phyloP scores from a whole-genome alignment of 306 rosid species.

The Citrullus amarus region DNA sequence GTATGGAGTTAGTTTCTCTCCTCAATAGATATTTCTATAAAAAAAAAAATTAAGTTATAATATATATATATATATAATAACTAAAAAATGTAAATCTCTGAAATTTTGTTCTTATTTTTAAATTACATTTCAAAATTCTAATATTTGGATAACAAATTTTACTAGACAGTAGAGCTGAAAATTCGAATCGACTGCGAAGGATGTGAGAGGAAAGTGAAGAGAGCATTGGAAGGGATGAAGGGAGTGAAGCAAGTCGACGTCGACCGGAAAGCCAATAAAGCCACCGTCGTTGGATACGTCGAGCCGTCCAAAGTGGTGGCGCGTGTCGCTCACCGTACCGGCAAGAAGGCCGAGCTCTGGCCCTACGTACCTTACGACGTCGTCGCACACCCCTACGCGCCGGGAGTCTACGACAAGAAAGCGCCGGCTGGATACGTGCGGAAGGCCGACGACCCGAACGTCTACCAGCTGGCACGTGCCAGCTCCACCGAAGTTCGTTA shows the following conservation, averaged over 20 bases:
- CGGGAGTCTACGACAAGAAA: slow-evolving; percentile 31
- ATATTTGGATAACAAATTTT: no score
- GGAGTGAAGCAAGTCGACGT: slow-evolving; percentile 32
- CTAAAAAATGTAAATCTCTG: no score
- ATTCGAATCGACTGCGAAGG: slow-evolving; percentile 45
- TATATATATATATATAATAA: no score
- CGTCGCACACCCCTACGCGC: slow-evolving; percentile 39
- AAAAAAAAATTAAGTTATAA: no score
- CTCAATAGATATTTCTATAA: no score
- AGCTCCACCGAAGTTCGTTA: slow-evolving; percentile 27
- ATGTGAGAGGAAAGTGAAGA: slow-evolving; percentile 32
- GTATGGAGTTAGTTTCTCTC: no score
- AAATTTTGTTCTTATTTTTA: no score
- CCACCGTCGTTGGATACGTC: slow-evolving; percentile 32
- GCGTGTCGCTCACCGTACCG: slow-evolving; percentile 28
- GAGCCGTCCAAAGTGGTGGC: slow-evolving; percentile 27
- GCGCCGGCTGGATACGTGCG: slow-evolving; percentile 51
- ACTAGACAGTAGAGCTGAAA: slow-evolving; percentile 26
- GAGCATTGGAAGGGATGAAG: slow-evolving; percentile 33
- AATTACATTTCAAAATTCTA: no score
- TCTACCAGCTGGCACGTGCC: slow-evolving; percentile 27
- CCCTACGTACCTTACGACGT: slow-evolving; percentile 37
- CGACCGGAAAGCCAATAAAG: slow-evolving; percentile 27
- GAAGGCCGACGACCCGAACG: slow-evolving; percentile 21
- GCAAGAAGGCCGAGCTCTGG: slow-evolving; percentile 47